Conservation (phyloP, 257 asterid genomes). For the Solanum etuberosum region DNA sequence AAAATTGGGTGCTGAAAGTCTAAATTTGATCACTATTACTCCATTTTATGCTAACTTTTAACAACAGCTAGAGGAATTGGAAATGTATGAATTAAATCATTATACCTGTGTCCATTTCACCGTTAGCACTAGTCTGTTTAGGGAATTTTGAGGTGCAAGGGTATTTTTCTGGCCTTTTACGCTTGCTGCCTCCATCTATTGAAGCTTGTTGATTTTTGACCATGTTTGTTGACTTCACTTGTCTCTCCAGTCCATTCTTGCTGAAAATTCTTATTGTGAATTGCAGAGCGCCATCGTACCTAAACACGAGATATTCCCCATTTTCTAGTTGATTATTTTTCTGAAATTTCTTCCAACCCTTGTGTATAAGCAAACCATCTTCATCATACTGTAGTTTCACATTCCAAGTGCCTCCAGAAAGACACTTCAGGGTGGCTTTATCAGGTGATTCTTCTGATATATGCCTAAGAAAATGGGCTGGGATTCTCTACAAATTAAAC, state of each 20-base stretch:
- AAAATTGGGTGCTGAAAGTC: not conserved
- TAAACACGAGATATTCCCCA: not conserved
- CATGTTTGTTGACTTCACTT: not conserved
- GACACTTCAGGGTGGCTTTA: not conserved
- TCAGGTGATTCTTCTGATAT: not conserved
- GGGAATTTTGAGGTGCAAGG: not conserved
- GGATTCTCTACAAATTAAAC: not conserved
- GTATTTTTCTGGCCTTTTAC: not conserved
- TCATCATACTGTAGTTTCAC: not conserved
- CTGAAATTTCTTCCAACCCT: not conserved
- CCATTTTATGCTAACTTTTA: not conserved
- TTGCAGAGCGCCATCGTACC: not conserved
- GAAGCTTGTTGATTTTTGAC: not conserved
- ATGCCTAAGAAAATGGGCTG: not conserved
- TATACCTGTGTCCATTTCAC: not conserved
- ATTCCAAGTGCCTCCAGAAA: not conserved
- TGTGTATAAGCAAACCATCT: not conserved
- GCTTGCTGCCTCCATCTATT: not conserved
- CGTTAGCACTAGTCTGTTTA: not conserved
- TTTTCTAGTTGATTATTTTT: not conserved
- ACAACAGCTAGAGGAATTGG: not conserved
- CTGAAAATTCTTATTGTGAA: not conserved
- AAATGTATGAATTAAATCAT: not conserved
- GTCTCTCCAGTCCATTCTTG: not conserved
- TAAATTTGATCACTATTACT: not conserved